Percentiles rank a stretch among this genome's conserved stretches.
Evolutionary conservation across 257 asterid genomes (phyloP).

Genomic region (Solanum bulbocastanum): DNA sequence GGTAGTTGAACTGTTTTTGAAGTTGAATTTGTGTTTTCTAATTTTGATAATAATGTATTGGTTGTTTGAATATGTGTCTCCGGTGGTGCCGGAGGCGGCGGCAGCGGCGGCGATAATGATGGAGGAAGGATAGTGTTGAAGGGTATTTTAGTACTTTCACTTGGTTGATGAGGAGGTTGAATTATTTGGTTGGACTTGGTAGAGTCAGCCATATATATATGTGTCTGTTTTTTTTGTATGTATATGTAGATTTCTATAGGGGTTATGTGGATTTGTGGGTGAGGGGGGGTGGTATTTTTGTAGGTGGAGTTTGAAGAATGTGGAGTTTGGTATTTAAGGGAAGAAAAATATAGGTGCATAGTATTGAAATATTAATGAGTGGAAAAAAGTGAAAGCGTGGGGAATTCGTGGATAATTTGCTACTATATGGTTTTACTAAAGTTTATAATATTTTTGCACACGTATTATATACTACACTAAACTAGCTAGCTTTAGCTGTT

Average conservation of each 20-base stretch:
- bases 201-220: conserved; percentile 21
- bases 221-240: neutral
- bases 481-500: neutral
- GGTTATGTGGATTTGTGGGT: neutral
- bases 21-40: neutral
- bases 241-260: neutral
- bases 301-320: neutral
- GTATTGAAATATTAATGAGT: neutral
- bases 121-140: neutral
- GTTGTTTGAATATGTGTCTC: neutral
- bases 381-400: conserved; percentile 31
- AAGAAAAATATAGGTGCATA: neutral
- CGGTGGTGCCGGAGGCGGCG: neutral
- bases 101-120: neutral
- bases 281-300: neutral
- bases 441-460: neutral
- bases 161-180: neutral
- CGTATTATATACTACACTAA: neutral
- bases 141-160: neutral
- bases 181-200: neutral
- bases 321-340: conserved; percentile 15
- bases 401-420: conserved; percentile 33
- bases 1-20: neutral
- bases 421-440: neutral
- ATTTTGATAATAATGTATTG: neutral